Conservation (phyloP, 192 early-diverging fungal genomes). For the Endogone sp. region DNA sequence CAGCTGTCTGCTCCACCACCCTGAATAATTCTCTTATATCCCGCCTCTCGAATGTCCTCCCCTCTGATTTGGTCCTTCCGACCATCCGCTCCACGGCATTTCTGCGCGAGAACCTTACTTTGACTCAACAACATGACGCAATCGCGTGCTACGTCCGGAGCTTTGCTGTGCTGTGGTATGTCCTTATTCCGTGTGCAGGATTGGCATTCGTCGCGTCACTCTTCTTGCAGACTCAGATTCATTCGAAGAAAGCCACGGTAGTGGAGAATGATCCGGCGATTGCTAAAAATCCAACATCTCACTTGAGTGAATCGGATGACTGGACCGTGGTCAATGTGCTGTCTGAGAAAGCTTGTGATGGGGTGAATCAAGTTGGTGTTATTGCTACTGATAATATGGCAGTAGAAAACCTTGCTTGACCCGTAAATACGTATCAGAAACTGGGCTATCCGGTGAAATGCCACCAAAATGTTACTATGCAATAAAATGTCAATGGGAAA, state of each 20-base stretch:
- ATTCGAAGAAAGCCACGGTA: not conserved
- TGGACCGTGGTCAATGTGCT: not conserved
- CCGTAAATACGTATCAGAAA: too few relatives aligned
- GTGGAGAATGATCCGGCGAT: not conserved
- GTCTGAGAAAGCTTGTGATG: not conserved
- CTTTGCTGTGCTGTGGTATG: not conserved
- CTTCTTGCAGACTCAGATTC: constrained; percentile 24
- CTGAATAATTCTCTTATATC: constrained; percentile 23
- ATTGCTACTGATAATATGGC: too few relatives aligned
- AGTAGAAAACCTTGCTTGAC: not conserved
- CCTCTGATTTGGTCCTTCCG: constrained; percentile 1
- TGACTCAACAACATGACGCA: not conserved
- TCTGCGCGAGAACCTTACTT: not conserved
- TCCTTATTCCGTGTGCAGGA: constrained; percentile 47
- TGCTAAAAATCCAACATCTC: not conserved
- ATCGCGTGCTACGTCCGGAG: not conserved
- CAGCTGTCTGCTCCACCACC: constrained; percentile 22
- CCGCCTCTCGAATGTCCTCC: constrained; percentile 10
- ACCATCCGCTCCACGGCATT: constrained; percentile 7
- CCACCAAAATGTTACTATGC: too few relatives aligned
- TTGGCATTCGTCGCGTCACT: constrained; percentile 44
- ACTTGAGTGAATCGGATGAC: not conserved
- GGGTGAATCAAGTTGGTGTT: too few relatives aligned
- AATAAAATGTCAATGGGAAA: too few relatives aligned
- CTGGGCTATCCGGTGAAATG: too few relatives aligned